Percentiles rank a stretch among this genome's conserved stretches.
Evolutionary conservation across 768 basidiomycete genomes (phyloP).

Genomic region (Tephrocybe sp.): DNA sequence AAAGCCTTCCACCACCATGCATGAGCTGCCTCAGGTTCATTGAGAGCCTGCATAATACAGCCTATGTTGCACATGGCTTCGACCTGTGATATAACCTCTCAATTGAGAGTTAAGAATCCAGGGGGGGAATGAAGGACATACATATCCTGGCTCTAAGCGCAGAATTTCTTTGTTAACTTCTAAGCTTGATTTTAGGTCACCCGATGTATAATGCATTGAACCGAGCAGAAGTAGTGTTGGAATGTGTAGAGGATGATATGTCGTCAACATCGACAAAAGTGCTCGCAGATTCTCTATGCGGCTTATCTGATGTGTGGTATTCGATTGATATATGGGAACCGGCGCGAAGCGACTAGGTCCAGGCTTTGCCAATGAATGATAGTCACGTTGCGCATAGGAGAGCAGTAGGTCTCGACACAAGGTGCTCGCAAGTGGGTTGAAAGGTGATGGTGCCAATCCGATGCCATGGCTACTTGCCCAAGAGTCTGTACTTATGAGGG

Average conservation of each 20-base stretch:
- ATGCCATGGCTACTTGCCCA: no score
- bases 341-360: neutral
- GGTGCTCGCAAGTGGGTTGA: slow-evolving; percentile 5
- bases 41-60: neutral
- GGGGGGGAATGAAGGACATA: neutral
- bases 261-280: slow-evolving; percentile 1
- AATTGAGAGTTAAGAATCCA: neutral
- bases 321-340: neutral
- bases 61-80: slow-evolving; percentile 10
- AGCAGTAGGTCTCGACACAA: slow-evolving; percentile 3
- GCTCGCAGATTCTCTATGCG: neutral
- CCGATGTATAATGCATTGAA: neutral
- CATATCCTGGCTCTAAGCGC: neutral
- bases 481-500: no score
- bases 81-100: neutral
- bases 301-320: neutral
- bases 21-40: neutral
- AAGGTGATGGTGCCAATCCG: neutral
- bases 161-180: slow-evolving; percentile 7
- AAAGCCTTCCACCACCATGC: slow-evolving; percentile 9
- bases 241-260: slow-evolving; percentile 3
- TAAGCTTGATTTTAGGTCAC: neutral
- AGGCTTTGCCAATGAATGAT: neutral
- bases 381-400: slow-evolving; percentile 5
- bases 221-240: slow-evolving; percentile 4